Conservation (phyloP, 1,284 basidiomycete species). For the Apiotrichum gamsii region DNA sequence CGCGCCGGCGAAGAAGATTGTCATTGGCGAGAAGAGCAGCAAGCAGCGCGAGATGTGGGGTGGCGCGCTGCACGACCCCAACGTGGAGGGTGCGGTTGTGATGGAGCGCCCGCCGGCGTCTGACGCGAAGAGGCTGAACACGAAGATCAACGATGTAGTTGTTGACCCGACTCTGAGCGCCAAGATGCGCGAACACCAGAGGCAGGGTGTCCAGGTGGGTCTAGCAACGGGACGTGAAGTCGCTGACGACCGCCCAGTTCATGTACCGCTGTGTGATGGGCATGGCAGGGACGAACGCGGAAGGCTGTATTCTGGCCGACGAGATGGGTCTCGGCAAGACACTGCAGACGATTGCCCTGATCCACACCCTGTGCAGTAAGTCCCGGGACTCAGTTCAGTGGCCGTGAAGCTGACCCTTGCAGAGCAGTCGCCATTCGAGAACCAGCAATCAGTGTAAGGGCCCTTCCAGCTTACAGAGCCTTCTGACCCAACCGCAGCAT, state of each 20-base stretch:
- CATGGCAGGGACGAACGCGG: constrained; percentile 68
- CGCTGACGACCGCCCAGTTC: constrained; percentile 56
- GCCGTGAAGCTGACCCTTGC: constrained; percentile 11
- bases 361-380: constrained; percentile 82
- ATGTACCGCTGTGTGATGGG: constrained; percentile 97
- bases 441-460: constrained; percentile 52
- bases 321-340: constrained; percentile 97
- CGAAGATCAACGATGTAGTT: constrained; percentile 70
- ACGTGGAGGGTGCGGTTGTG: constrained; percentile 68
- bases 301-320: constrained; percentile 94
- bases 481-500: constrained; percentile 36
- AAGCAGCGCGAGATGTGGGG: constrained; percentile 30
- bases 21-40: constrained; percentile 37
- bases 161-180: constrained; percentile 80
- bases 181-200: constrained; percentile 81
- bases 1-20: constrained; percentile 24
- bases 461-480: neutral
- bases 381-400: constrained; percentile 4
- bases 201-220: constrained; percentile 60
- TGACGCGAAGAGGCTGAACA: constrained; percentile 60
- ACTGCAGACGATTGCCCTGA: constrained; percentile 70
- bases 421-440: constrained; percentile 71
- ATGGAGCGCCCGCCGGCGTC: constrained; percentile 72
- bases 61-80: constrained; percentile 54
- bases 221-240: too few species aligned